phyloP scores from a whole-genome alignment of 148 eudicot genomes.

The Vaccinium myrtillus region DNA sequence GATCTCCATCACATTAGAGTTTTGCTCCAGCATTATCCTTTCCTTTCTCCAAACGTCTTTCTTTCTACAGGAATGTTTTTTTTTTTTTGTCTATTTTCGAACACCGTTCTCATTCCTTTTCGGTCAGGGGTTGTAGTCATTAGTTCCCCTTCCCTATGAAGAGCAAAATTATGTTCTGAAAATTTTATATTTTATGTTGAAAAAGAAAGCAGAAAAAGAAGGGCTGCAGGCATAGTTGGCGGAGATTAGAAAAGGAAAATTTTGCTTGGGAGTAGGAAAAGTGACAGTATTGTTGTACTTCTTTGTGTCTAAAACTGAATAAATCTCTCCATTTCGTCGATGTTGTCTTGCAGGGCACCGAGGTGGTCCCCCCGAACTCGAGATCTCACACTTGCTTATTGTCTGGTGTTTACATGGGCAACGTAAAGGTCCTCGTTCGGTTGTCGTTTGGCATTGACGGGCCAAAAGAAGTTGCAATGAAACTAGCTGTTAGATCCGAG shows the following conservation, averaged over 20 bases:
- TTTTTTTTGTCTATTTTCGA: not conserved
- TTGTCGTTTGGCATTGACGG: constrained; percentile 80
- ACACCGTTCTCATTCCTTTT: not conserved
- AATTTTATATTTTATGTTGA: not conserved
- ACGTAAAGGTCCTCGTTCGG: constrained; percentile 82
- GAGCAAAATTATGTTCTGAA: not conserved
- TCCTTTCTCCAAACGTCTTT: not conserved
- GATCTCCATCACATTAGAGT: not conserved
- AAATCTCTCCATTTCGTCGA: not conserved
- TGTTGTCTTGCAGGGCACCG: constrained; percentile 67
- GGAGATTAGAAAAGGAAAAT: not conserved
- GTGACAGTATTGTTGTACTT: not conserved
- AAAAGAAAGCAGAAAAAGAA: not conserved
- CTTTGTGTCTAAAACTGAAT: not conserved
- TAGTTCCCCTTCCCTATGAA: not conserved
- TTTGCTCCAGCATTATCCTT: not conserved
- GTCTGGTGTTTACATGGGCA: constrained; percentile 89
- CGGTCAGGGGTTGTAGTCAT: not conserved
- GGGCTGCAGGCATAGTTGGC: not conserved
- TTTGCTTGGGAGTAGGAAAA: not conserved
- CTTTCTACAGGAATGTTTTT: not conserved
- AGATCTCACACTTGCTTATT: constrained; percentile 91
- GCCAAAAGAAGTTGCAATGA: constrained; percentile 92
- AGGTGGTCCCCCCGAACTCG: constrained; percentile 73
- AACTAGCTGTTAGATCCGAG: constrained; percentile 88